These are phyloP conservation scores for Cylindrotheca fusiformis DNA, from an alignment of 108 stramenopile species.

Conservation along the genomic window DNA sequence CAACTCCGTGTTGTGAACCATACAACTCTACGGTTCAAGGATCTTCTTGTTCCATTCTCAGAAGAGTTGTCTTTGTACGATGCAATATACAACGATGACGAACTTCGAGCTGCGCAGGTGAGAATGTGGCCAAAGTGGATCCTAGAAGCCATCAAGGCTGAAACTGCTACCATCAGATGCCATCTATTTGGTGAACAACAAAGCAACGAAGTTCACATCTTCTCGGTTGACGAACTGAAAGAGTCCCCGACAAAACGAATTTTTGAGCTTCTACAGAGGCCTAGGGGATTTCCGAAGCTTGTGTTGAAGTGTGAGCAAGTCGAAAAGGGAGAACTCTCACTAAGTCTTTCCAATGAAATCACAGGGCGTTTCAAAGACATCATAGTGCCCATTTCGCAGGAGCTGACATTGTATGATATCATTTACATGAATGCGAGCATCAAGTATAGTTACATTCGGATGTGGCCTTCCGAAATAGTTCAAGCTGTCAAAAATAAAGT, in stretches of 20 bases:
- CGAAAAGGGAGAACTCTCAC: not conserved
- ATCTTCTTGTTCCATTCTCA: slow-evolving; percentile 20
- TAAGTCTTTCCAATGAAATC: slow-evolving; percentile 22
- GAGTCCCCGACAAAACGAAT: slow-evolving; percentile 16
- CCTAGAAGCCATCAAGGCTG: slow-evolving; percentile 15
- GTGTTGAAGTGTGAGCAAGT: not conserved
- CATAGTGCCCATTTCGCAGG: slow-evolving; percentile 2
- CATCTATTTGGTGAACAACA: slow-evolving; percentile 22
- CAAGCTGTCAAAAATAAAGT: slow-evolving; percentile 13
- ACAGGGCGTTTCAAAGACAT: slow-evolving; percentile 20
- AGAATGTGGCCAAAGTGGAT: slow-evolving; percentile 11
- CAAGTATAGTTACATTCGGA: slow-evolving; percentile 31
- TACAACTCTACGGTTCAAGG: slow-evolving; percentile 14
- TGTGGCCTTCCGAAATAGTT: slow-evolving; percentile 24
- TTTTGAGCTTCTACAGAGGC: slow-evolving; percentile 14
- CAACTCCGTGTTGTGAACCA: slow-evolving; percentile 29
- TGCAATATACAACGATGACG: slow-evolving; percentile 21
- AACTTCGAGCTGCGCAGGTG: slow-evolving; percentile 29
- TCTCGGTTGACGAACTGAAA: slow-evolving; percentile 32
- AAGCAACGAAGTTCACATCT: slow-evolving; percentile 11
- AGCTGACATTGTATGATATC: slow-evolving; percentile 18
- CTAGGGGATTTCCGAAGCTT: not conserved
- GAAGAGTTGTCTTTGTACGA: slow-evolving; percentile 24
- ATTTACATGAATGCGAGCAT: slow-evolving; percentile 20
- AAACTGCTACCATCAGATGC: slow-evolving; percentile 18